Base-by-base conservation (phyloP, 331 rosid genomes). In the Prunus yedoensis region DNA sequence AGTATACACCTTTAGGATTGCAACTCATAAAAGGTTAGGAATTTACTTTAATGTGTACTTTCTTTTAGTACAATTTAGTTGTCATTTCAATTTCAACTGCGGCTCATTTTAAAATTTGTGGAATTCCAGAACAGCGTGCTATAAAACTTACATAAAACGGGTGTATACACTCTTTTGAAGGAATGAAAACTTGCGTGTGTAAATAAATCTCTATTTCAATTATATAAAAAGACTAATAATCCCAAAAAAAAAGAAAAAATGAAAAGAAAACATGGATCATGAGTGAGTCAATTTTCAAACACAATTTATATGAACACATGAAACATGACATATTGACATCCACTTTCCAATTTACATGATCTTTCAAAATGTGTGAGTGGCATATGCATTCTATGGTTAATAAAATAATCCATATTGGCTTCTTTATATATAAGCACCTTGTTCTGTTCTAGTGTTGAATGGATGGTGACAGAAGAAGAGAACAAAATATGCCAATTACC, bases 381-480 rank as follows among this genome's bases (percentile, higher is more conserved):
- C 32, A 53, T 20, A 13, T 16, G 51, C 23, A 15, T 8, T 30
- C 32, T 20, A 8, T 3, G 13, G 16, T 10, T 28, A 9, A 51
- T 69, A 38, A 38, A 10, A 14, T 21, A 51, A 67, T 67, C 23
- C 8, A 46, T 14, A 10, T 5, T 53, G 20, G 51, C 74, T 53
- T 70, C 43, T 38, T 38, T 38, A 38, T 71, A n/a, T 20, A 2
- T 13, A 6, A 6, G 65, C 51, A 71, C 51, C 2, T 10, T 35
- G 61, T 20, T 9, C 12, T 56, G 12, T 35, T n/a, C 28, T 38
- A 4, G 17, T 56, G 27, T 38, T 10, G 51, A 38, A 18, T 74
- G 62, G 70, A 62, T 46, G 32, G 70, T 30, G 61, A 28, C 61
- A 17, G 46, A 73, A n/a, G 18, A 71, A 14, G 69, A 25, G 35